phyloP scores from a whole-genome alignment of 1,139 yeast species.

The Trichomonascaceae sp. region DNA sequence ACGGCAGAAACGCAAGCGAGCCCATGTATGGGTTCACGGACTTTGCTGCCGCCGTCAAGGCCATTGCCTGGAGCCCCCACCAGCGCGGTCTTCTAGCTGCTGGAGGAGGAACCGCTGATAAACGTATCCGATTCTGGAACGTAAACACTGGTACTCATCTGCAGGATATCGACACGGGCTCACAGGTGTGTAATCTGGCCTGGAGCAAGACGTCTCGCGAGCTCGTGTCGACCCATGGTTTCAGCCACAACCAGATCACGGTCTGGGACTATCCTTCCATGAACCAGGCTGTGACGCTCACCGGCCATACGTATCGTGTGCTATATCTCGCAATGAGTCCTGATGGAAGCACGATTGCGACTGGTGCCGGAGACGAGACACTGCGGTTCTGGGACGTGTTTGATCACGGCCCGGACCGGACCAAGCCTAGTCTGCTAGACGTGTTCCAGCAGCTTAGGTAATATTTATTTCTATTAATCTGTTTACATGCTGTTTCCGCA shows the following conservation, averaged over 20 bases:
- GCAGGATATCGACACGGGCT: conserved; percentile 80
- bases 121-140: conserved; percentile 86
- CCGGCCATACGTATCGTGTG: conserved; percentile 92
- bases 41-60: conserved; percentile 93
- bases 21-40: conserved; percentile 70
- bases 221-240: conserved; percentile 90
- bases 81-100: conserved; percentile 86
- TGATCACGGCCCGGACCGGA: conserved; percentile 32
- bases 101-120: conserved; percentile 97
- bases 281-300: conserved; percentile 85
- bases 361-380: conserved; percentile 98
- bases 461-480: too few relatives aligned
- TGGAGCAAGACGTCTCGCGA: conserved; percentile 94
- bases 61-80: conserved; percentile 96
- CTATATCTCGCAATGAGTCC: conserved; percentile 86
- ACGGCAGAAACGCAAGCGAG: conserved; percentile 45
- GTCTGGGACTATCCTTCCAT: conserved; percentile 92
- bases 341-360: conserved; percentile 94
- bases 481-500: too few relatives aligned
- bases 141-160: conserved; percentile 64
- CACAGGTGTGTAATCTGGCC: conserved; percentile 86
- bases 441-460: conserved; percentile 68
- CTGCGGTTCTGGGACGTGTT: conserved; percentile 86
- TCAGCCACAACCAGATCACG: conserved; percentile 77
- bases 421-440: conserved; percentile 57